These are phyloP conservation scores for Ilyonectria sp. DNA, from an alignment of 2,329 filamentous ascomycete species.

Conservation along the genomic window DNA sequence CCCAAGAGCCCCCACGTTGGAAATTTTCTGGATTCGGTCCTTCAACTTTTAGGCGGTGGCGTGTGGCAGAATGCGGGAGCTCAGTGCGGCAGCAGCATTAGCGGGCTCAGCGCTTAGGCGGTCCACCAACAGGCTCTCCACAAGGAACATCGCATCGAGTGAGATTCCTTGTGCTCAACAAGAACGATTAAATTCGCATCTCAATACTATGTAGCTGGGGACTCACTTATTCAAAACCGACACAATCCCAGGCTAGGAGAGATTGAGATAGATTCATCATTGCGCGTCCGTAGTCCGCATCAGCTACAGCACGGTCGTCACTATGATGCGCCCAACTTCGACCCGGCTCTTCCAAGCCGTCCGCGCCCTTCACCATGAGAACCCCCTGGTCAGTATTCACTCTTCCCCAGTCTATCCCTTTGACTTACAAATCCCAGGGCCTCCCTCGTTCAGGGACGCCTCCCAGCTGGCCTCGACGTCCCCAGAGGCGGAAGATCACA, in stretches of 20 bases:
- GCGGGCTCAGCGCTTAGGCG: slow-evolving; percentile 7
- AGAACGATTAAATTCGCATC: background rate
- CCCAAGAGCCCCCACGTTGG: slow-evolving; percentile 50
- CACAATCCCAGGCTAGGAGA: background rate
- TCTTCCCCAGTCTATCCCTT: background rate
- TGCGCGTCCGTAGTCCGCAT: background rate
- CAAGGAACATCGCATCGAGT: background rate
- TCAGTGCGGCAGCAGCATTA: background rate
- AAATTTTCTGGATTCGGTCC: slow-evolving; percentile 51
- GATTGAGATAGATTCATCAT: background rate
- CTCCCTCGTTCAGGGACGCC: slow-evolving; percentile 81
- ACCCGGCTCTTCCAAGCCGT: slow-evolving; percentile 54
- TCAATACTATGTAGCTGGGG: background rate
- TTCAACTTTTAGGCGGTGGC: slow-evolving; percentile 68
- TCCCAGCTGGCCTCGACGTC: slow-evolving; percentile 77
- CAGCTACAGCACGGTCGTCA: background rate
- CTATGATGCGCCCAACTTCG: slow-evolving; percentile 56
- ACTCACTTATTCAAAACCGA: background rate
- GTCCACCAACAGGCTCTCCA: slow-evolving; percentile 2
- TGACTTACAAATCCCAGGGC: slow-evolving; percentile 69
- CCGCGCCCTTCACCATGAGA: slow-evolving; percentile 76
- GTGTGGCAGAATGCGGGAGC: slow-evolving; percentile 58
- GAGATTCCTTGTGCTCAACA: background rate
- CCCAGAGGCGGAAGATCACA: slow-evolving; percentile 83
- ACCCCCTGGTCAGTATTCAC: slow-evolving; percentile 78